These are phyloP conservation scores for Persicaria maculosa DNA, from an alignment of 148 eudicot species.

Conservation along the genomic window DNA sequence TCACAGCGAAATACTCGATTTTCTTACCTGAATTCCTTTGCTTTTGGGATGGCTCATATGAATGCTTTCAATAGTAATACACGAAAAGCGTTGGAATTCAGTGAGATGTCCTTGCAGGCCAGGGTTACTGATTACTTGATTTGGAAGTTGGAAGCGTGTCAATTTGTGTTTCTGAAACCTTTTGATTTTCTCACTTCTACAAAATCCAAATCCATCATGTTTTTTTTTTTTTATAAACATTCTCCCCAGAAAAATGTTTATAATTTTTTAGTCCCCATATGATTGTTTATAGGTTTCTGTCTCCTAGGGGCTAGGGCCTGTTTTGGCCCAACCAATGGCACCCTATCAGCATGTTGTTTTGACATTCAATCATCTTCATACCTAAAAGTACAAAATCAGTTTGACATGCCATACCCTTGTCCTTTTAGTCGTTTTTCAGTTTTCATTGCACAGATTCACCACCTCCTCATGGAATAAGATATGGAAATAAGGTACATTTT, in stretches of 20 bases:
- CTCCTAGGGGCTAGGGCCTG: too few species aligned
- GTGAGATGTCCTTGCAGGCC: neutral
- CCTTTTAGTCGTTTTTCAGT: too few species aligned
- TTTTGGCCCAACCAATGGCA: too few species aligned
- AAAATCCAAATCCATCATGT: neutral
- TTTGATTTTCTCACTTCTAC: neutral
- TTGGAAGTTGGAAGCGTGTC: neutral
- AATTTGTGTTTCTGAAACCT: neutral
- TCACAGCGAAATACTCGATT: too few species aligned
- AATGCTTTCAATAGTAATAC: neutral
- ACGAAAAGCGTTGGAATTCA: neutral
- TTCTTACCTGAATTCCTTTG: neutral
- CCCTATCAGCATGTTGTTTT: too few species aligned
- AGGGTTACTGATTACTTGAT: neutral
- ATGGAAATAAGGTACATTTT: neutral
- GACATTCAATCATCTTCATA: too few species aligned
- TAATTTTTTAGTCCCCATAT: too few species aligned
- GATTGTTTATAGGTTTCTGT: too few species aligned
- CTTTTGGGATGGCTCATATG: neutral
- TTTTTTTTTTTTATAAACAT: too few species aligned
- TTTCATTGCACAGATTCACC: neutral
- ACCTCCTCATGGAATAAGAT: neutral
- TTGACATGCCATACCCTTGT: too few species aligned
- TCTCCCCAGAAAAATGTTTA: too few species aligned
- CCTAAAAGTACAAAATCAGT: too few species aligned